A percentile compares a stretch with the other conserved stretches of the same genome.
These are phyloP conservation scores for Holtermanniella nyarrowii DNA, from an alignment of 768 basidiomycete species.

Conservation along the genomic window DNA sequence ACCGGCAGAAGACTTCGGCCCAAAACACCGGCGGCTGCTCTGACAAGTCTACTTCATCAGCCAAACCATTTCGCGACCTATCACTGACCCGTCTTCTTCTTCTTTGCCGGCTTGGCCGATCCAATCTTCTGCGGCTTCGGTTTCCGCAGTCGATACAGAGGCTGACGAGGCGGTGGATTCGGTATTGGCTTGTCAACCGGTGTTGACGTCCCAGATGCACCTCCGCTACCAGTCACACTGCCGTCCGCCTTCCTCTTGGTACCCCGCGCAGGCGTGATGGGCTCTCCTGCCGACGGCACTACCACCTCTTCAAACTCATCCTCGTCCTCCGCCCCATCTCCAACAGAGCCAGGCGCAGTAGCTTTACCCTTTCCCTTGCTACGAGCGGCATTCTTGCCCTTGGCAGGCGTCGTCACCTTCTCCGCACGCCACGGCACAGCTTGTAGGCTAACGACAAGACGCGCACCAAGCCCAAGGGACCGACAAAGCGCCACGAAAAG, in stretches of 20 bases:
- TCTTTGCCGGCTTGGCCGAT: constrained; percentile 14
- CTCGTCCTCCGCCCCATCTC: constrained; percentile 30
- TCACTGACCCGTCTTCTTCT: constrained; percentile 27
- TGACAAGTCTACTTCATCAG: constrained; percentile 24
- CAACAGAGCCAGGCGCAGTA: constrained; percentile 12
- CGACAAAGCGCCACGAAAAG: constrained; percentile 84
- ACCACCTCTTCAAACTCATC: constrained; percentile 30
- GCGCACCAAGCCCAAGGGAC: constrained; percentile 70
- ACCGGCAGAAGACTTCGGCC: constrained; percentile 91
- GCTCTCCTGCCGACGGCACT: constrained; percentile 19
- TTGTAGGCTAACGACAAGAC: constrained; percentile 82
- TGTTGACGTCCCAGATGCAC: not conserved
- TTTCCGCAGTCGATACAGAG: constrained; percentile 40
- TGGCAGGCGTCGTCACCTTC: constrained; percentile 26
- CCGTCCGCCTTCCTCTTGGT: constrained; percentile 15
- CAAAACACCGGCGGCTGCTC: constrained; percentile 76
- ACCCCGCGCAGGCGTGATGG: not conserved
- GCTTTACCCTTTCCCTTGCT: constrained; percentile 21
- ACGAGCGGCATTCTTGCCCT: constrained; percentile 23
- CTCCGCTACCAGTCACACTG: constrained; percentile 6
- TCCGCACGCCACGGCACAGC: constrained; percentile 76
- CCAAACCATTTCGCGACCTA: too few relatives aligned
- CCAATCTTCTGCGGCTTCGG: constrained; percentile 46
- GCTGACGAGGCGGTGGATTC: not conserved
- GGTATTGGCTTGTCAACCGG: not conserved